A percentile compares a stretch with the other conserved stretches of the same genome.
These are phyloP conservation scores for Athelia sp. DNA, from an alignment of 1,284 basidiomycete genomes.

Conservation along the genomic window DNA sequence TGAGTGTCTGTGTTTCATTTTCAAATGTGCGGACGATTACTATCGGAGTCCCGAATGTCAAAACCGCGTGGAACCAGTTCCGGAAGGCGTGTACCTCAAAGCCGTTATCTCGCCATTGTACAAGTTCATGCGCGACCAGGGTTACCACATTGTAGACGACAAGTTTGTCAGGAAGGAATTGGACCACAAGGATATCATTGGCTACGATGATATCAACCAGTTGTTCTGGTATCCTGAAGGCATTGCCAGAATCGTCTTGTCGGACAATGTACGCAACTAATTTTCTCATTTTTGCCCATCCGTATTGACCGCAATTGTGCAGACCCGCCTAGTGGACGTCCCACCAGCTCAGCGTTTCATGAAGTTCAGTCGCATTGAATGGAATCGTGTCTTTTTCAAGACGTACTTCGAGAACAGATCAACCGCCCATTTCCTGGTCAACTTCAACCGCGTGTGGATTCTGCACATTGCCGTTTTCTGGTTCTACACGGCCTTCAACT, in stretches of 20 bases:
- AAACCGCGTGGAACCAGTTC: constrained; percentile 89
- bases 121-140: constrained; percentile 95
- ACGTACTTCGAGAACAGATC: constrained; percentile 95
- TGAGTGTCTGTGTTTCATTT: constrained; percentile 98
- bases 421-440: constrained; percentile 87
- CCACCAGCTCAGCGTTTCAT: constrained; percentile 88
- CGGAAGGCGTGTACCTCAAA: constrained; percentile 92
- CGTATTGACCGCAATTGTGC: constrained; percentile 8
- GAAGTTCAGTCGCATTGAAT: constrained; percentile 87
- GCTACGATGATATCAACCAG: constrained; percentile 99
- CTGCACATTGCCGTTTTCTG: constrained; percentile 88
- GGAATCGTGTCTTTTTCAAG: constrained; percentile 94
- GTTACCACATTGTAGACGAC: constrained; percentile 93
- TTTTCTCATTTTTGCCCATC: constrained; percentile 1
- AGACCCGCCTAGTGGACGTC: constrained; percentile 87
- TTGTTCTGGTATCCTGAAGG: constrained; percentile 99
- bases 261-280: constrained; percentile 64
- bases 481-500: constrained; percentile 95
- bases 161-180: constrained; percentile 93
- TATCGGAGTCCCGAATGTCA: constrained; percentile 98
- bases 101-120: constrained; percentile 94
- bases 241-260: constrained; percentile 85
- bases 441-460: constrained; percentile 98
- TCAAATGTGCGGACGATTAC: constrained; percentile 99
- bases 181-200: constrained; percentile 95